Evolutionary conservation across 352 stramenopile genomes (phyloP), one percentile per base, ranked within the genome.

Genomic region (Thraustotheca clavata): DNA sequence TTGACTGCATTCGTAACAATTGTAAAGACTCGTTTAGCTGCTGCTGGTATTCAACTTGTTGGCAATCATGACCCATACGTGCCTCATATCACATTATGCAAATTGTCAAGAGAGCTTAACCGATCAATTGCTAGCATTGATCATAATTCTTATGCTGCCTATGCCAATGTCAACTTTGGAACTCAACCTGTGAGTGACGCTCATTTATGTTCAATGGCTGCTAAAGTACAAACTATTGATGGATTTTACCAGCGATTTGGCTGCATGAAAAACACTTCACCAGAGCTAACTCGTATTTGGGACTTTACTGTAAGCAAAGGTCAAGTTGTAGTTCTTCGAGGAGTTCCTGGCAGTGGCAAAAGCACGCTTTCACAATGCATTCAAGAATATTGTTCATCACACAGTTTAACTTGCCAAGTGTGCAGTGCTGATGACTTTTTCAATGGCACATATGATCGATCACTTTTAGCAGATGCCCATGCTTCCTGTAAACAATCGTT

Each of bases 381-480:
- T 11, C n/a, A n/a, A 14, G 18, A 4, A n/a, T 4, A 1, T 12
- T 54, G n/a, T 29, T 32, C 9, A 12, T 9, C 36, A 16, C 11
- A 32, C 6, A 32, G 26, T 7, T 34, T 46, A 0, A 38, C 26
- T 18, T 8, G 27, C 22, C 36, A 46, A 27, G 38, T 65, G 29
- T 65, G 57, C 57, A 65, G 57, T 46, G 57, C 57, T 29, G 57
- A 65, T 24, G 22, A 40, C 12, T 65, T 33, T n/a, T 65, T 65
- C 20, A 3, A 41, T 27, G 52, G 52, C 5, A 12, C 14, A 22
- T 65, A 50, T 38, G 57, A 65, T 46, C 38, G 43, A 12, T 32
- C 57, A 4, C 22, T 26, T 27, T 32, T 65, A n/a, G 20, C 11
- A 1, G 24, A 52, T n/a, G 57, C 57, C 14, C 57, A 65, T 29